Evolutionary conservation across 371 early-diverging fungal genomes (phyloP).

Genomic region (Dentiscutata heterogama): DNA sequence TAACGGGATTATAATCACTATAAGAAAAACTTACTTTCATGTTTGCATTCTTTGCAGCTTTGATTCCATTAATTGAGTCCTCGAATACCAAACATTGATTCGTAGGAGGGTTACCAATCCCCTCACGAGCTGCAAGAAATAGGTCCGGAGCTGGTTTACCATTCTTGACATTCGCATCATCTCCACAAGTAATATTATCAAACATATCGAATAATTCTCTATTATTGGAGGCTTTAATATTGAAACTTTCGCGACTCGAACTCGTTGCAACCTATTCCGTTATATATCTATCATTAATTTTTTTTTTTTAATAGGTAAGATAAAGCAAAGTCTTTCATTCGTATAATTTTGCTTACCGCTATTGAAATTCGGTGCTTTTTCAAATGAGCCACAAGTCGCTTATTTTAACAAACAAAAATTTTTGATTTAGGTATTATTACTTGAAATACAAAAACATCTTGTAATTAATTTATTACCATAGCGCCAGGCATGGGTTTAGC

Average conservation of each 20-base stretch:
- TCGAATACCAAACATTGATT: constrained; percentile 92
- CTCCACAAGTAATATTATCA: constrained; percentile 83
- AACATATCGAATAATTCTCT: constrained; percentile 82
- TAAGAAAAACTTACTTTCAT: constrained; percentile 70
- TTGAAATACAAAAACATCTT: neutral
- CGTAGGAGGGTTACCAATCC: constrained; percentile 61
- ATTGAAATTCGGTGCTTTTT: constrained; percentile 83
- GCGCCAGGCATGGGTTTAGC: constrained; percentile 79
- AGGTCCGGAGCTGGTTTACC: constrained; percentile 95
- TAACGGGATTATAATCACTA: neutral
- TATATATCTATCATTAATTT: neutral
- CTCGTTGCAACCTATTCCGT: constrained; percentile 80
- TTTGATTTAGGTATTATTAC: neutral
- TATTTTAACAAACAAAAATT: constrained; percentile 18
- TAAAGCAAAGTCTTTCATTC: neutral
- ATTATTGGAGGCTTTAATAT: constrained; percentile 78
- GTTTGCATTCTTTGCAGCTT: constrained; percentile 84
- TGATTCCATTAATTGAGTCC: constrained; percentile 86
- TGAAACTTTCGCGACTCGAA: constrained; percentile 76
- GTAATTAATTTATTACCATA: constrained; percentile 51
- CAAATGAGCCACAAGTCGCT: constrained; percentile 81
- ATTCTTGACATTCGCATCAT: constrained; percentile 78
- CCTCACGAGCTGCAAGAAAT: constrained; percentile 78
- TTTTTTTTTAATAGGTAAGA: neutral
- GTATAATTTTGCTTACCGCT: constrained; percentile 61